Evolutionary conservation across 225 moss, liverwort and hornwort genomes (phyloP).

Genomic region (Bryoerythrophyllum caledonicum): DNA sequence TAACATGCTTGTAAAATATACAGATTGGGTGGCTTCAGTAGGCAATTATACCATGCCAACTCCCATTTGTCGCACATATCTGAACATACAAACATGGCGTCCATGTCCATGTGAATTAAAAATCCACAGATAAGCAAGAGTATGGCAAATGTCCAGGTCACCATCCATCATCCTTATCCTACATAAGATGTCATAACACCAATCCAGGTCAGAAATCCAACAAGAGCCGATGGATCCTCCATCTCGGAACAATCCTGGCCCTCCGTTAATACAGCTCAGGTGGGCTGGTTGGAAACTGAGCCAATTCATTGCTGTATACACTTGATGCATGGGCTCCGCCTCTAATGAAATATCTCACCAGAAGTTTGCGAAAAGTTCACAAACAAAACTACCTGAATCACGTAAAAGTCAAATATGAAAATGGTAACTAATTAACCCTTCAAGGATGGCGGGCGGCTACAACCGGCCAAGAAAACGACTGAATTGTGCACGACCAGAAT

Average conservation of each 20-base stretch:
- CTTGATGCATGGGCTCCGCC: not conserved
- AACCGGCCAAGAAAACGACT: too few species aligned
- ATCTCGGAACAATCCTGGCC: not conserved
- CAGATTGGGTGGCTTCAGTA: too few species aligned
- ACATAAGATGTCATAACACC: not conserved
- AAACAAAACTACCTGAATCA: too few species aligned
- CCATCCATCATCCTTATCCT: conserved; percentile 26
- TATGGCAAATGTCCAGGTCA: not conserved
- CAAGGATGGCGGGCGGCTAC: too few species aligned
- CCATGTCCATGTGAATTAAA: not conserved
- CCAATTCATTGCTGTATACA: not conserved
- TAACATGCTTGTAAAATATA: too few species aligned
- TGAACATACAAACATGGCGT: too few species aligned
- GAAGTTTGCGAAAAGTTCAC: too few species aligned
- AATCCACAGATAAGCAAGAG: not conserved
- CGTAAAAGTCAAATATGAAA: too few species aligned
- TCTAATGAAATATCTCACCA: not conserved
- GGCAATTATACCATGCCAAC: too few species aligned
- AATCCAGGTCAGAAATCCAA: conserved; percentile 22
- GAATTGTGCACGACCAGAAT: too few species aligned
- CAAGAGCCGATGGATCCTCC: conserved; percentile 2
- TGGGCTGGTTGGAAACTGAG: not conserved
- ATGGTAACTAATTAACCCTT: too few species aligned
- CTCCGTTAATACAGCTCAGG: not conserved
- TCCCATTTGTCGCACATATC: too few species aligned